Conservation (phyloP, 805 yeast species). For the Kuraishia borneana region DNA sequence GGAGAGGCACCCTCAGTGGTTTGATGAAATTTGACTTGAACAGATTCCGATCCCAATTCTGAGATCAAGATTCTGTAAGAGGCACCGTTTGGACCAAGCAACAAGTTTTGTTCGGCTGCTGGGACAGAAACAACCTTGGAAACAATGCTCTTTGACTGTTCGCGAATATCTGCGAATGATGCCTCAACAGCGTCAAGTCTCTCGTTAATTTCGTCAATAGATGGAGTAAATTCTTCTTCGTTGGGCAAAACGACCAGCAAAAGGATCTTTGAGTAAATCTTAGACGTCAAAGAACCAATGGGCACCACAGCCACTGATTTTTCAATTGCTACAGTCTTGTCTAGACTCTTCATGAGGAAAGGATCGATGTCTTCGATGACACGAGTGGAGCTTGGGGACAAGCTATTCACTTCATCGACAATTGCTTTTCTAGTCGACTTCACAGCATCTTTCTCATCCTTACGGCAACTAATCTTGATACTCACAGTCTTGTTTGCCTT, state of each 20-base stretch:
- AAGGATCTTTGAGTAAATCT: slow-evolving; percentile 24
- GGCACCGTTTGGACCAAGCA: slow-evolving; percentile 51
- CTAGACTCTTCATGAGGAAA: slow-evolving; percentile 40
- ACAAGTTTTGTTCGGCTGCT: slow-evolving; percentile 41
- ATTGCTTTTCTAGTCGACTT: slow-evolving; percentile 57
- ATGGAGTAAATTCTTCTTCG: slow-evolving; percentile 66
- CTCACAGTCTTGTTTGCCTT: slow-evolving; percentile 31
- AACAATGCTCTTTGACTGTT: slow-evolving; percentile 41
- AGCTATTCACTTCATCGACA: slow-evolving; percentile 60
- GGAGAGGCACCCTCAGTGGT: slow-evolving; percentile 24
- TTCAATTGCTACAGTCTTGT: slow-evolving; percentile 28
- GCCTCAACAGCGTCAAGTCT: slow-evolving; percentile 42
- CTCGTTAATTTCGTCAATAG: slow-evolving; percentile 44
- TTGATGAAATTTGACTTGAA: slow-evolving; percentile 40
- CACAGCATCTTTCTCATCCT: slow-evolving; percentile 31
- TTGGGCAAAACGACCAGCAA: slow-evolving; percentile 42
- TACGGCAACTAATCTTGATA: slow-evolving; percentile 49
- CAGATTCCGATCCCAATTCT: slow-evolving; percentile 17
- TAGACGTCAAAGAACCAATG: slow-evolving; percentile 36
- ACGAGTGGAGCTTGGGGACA: slow-evolving; percentile 55
- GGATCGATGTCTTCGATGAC: slow-evolving; percentile 55
- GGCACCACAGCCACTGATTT: slow-evolving; percentile 48
- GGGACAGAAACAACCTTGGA: slow-evolving; percentile 40
- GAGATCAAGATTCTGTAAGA: slow-evolving; percentile 31
- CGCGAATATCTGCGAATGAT: slow-evolving; percentile 47